Evolutionary conservation across 2,329 filamentous ascomycete genomes (phyloP).

Genomic region (Aspergillus proliferans): DNA sequence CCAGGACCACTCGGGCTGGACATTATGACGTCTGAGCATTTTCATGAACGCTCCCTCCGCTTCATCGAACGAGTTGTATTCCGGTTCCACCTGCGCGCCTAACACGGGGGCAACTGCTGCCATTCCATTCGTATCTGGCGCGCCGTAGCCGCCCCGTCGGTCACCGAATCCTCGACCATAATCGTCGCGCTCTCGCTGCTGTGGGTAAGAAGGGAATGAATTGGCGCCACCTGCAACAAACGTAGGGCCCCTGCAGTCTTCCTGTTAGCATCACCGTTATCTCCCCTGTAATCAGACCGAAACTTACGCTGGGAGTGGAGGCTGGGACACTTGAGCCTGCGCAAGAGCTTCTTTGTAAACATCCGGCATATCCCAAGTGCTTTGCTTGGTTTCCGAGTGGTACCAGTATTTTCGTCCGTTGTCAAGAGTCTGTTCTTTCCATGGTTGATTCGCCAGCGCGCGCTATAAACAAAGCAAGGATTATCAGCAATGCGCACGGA

Average conservation of each 20-base stretch:
- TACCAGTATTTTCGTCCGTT: slow-evolving; percentile 93
- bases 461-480: slow-evolving; percentile 47
- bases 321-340: slow-evolving; percentile 42
- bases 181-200: slow-evolving; percentile 45
- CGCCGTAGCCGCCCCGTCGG: slow-evolving; percentile 42
- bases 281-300: not conserved
- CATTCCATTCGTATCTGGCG: slow-evolving; percentile 37
- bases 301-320: slow-evolving; percentile 43
- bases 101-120: slow-evolving; percentile 24
- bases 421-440: slow-evolving; percentile 85
- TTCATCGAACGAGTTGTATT: slow-evolving; percentile 74
- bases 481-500: slow-evolving; percentile 11
- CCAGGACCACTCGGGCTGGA: slow-evolving; percentile 90
- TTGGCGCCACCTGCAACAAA: slow-evolving; percentile 56
- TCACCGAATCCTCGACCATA: slow-evolving; percentile 42
- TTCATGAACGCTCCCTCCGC: slow-evolving; percentile 92
- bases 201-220: slow-evolving; percentile 35
- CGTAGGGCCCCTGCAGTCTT: slow-evolving; percentile 35
- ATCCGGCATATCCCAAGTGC: slow-evolving; percentile 90
- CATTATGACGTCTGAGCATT: slow-evolving; percentile 73
- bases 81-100: slow-evolving; percentile 56
- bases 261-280: not conserved
- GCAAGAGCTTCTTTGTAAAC: slow-evolving; percentile 69
- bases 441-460: slow-evolving; percentile 73
- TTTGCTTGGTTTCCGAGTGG: slow-evolving; percentile 84